phyloP scores from a whole-genome alignment of 2,329 filamentous ascomycete genomes.

The Trichoderma koningii region DNA sequence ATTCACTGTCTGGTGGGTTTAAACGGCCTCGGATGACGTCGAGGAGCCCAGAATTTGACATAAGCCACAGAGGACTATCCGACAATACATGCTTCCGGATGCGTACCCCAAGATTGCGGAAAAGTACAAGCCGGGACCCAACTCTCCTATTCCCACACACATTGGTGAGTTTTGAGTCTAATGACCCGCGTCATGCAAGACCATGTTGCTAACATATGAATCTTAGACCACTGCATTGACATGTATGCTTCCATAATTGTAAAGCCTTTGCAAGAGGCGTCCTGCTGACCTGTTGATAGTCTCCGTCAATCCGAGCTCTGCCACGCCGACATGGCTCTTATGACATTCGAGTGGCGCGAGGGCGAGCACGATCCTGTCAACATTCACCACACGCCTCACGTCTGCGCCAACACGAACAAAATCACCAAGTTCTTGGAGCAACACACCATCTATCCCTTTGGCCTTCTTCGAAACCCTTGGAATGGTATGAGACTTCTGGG shows the following conservation, averaged over 20 bases:
- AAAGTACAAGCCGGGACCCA: neutral
- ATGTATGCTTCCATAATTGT: no score
- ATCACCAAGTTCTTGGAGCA: neutral
- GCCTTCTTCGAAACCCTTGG: no score
- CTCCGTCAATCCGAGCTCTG: conserved; percentile 5
- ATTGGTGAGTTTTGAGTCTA: neutral
- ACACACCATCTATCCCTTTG: no score
- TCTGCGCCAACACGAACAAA: conserved; percentile 4
- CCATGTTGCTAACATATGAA: no score
- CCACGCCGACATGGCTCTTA: conserved; percentile 4
- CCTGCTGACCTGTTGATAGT: no score
- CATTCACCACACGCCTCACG: neutral
- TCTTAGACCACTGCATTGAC: no score
- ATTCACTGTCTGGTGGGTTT: neutral
- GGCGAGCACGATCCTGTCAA: neutral
- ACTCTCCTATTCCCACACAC: neutral
- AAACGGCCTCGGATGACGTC: no score
- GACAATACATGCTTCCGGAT: conserved; percentile 3
- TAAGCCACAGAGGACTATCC: neutral
- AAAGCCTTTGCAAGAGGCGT: no score
- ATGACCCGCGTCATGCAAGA: no score
- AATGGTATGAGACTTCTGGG: no score
- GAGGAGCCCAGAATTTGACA: no score
- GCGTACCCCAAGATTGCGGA: neutral
- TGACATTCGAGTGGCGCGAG: conserved; percentile 2